Evolutionary conservation across 257 asterid species (phyloP).

Genomic region (Solanum chiquidenum): DNA sequence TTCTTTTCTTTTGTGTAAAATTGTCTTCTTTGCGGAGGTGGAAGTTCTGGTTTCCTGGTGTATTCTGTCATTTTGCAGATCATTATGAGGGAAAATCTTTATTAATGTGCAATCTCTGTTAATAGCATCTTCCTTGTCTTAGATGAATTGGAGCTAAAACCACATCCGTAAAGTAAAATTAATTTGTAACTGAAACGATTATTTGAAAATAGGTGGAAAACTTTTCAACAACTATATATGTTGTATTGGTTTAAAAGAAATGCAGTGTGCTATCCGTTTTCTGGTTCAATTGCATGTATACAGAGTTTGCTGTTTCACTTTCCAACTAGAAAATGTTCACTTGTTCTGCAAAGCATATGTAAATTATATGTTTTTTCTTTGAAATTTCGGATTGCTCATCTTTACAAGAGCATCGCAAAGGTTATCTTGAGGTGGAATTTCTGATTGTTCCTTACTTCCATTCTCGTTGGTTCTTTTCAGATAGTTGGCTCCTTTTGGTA

Average conservation of each 20-base stretch:
- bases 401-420: background rate
- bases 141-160: background rate
- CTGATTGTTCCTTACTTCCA: background rate
- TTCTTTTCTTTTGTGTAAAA: background rate
- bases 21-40: background rate
- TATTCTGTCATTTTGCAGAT: background rate
- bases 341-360: background rate
- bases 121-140: background rate
- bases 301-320: background rate
- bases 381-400: background rate
- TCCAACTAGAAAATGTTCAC: background rate
- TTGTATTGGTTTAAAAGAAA: background rate
- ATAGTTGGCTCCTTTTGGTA: conserved; percentile 92
- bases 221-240: background rate
- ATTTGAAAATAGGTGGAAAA: background rate
- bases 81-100: background rate
- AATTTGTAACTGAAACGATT: background rate
- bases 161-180: background rate
- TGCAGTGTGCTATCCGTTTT: background rate
- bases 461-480: conserved; percentile 24
- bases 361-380: background rate
- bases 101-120: background rate
- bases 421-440: background rate
- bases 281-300: background rate
- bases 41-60: background rate